These are phyloP conservation scores for Elaphomyces granulatus DNA, from an alignment of 495 filamentous ascomycete genomes.

Conservation along the genomic window DNA sequence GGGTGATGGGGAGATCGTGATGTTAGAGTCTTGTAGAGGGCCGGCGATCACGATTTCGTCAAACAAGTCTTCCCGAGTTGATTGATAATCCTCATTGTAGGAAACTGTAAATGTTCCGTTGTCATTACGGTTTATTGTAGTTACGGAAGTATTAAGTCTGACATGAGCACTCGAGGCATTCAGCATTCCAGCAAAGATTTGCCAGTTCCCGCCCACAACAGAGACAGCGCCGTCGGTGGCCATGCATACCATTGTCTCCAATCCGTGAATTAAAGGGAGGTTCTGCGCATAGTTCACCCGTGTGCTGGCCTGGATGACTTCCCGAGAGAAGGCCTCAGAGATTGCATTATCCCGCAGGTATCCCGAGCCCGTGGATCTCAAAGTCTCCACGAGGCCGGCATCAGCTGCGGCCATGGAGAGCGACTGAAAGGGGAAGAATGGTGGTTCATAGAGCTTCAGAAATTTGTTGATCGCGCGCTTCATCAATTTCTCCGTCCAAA, in stretches of 20 bases:
- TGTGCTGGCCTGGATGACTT: conserved; percentile 85
- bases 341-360: conserved; percentile 58
- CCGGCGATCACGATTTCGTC: conserved; percentile 70
- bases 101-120: conserved; percentile 37
- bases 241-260: conserved; percentile 92
- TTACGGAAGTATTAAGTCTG: conserved; percentile 57
- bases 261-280: conserved; percentile 64
- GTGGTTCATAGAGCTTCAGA: conserved; percentile 63
- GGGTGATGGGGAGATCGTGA: conserved; percentile 39
- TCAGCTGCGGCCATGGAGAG: conserved; percentile 50
- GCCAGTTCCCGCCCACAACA: conserved; percentile 84
- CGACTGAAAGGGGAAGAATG: conserved; percentile 69
- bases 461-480: conserved; percentile 58
- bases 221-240: conserved; percentile 70
- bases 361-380: conserved; percentile 53
- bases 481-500: conserved; percentile 59
- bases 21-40: conserved; percentile 61
- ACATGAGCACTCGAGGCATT: conserved; percentile 44
- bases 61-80: conserved; percentile 26
- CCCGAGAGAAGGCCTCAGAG: conserved; percentile 49
- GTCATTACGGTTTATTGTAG: conserved; percentile 35
- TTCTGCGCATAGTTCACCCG: conserved; percentile 96
- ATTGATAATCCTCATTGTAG: neutral
- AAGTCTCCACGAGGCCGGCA: conserved; percentile 48
- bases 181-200: conserved; percentile 77